Conservation (phyloP, 2,329 filamentous ascomycete genomes). For the Elsinoe australis region DNA sequence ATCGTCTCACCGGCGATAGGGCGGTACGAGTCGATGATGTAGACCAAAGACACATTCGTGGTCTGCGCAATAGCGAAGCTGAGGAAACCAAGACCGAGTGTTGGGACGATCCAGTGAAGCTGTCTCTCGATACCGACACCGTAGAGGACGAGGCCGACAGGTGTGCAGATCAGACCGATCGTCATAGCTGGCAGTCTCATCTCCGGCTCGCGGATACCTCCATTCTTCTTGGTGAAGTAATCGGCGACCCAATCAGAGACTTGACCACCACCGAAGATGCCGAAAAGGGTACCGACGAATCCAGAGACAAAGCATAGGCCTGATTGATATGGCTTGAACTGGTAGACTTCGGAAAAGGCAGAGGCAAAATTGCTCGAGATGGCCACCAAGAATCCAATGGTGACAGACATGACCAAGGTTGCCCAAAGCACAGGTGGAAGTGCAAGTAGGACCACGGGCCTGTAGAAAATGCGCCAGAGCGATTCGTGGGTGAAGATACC, state of each 20-base stretch:
- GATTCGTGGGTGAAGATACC: conserved; percentile 41
- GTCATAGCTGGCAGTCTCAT: conserved; percentile 30
- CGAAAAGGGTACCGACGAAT: conserved; percentile 43
- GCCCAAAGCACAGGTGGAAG: conserved; percentile 51
- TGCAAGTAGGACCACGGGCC: conserved; percentile 41
- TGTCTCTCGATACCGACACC: conserved; percentile 28
- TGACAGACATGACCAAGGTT: conserved; percentile 47
- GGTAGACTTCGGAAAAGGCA: conserved; percentile 26
- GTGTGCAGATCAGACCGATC: conserved; percentile 26
- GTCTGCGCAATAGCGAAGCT: conserved; percentile 51
- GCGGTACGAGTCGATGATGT: conserved; percentile 51
- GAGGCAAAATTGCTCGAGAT: conserved; percentile 29
- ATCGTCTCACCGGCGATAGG: conserved; percentile 51
- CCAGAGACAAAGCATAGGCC: conserved; percentile 47
- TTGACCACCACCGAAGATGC: conserved; percentile 45
- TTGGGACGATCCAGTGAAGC: conserved; percentile 48
- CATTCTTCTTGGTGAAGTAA: conserved; percentile 25
- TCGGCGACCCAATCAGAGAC: conserved; percentile 30
- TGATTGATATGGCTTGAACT: conserved; percentile 30
- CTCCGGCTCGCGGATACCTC: conserved; percentile 31
- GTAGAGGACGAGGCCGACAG: conserved; percentile 29
- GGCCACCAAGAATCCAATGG: conserved; percentile 47
- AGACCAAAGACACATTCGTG: conserved; percentile 50
- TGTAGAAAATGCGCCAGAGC: conserved; percentile 41
- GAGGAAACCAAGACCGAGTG: conserved; percentile 47